Evolutionary conservation across 208 protist species (phyloP).

Genomic region (Crithidia brevicula): DNA sequence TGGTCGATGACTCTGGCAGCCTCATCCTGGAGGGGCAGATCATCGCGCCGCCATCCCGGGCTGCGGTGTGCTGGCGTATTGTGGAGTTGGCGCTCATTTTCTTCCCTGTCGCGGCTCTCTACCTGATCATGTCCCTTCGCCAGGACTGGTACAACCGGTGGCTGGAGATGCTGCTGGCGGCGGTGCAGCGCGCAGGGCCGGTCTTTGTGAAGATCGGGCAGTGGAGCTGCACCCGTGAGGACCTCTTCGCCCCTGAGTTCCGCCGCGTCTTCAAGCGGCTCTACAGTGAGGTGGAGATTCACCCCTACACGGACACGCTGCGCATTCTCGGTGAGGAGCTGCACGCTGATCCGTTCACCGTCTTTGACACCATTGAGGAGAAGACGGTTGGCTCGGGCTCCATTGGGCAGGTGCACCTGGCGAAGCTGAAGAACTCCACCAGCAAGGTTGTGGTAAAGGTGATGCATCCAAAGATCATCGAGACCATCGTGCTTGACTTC

Average conservation of each 20-base stretch:
- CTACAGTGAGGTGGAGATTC: constrained; percentile 81
- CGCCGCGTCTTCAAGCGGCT: constrained; percentile 78
- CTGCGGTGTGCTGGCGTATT: constrained; percentile 52
- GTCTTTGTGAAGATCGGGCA: constrained; percentile 93
- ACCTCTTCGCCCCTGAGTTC: constrained; percentile 86
- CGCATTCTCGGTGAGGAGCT: constrained; percentile 82
- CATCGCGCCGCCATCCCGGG: constrained; percentile 40
- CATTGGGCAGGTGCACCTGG: constrained; percentile 93
- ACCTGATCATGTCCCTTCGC: constrained; percentile 67
- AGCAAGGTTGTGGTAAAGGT: constrained; percentile 89
- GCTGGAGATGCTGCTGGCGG: constrained; percentile 68
- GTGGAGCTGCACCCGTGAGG: constrained; percentile 90
- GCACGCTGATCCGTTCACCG: constrained; percentile 43
- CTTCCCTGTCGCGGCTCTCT: constrained; percentile 71
- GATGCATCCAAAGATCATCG: constrained; percentile 88
- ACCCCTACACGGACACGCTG: constrained; percentile 74
- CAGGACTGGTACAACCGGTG: constrained; percentile 68
- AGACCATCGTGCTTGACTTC: constrained; percentile 89
- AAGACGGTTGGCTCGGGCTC: constrained; percentile 85
- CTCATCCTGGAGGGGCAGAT: constrained; percentile 67
- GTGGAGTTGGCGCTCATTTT: constrained; percentile 76
- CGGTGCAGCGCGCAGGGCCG: constrained; percentile 81
- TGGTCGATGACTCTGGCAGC: constrained; percentile 67
- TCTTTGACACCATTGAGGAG: constrained; percentile 77
- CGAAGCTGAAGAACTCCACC: constrained; percentile 60